phyloP scores from a whole-genome alignment of 306 rosid genomes.

The Lathyrus tuberosus region DNA sequence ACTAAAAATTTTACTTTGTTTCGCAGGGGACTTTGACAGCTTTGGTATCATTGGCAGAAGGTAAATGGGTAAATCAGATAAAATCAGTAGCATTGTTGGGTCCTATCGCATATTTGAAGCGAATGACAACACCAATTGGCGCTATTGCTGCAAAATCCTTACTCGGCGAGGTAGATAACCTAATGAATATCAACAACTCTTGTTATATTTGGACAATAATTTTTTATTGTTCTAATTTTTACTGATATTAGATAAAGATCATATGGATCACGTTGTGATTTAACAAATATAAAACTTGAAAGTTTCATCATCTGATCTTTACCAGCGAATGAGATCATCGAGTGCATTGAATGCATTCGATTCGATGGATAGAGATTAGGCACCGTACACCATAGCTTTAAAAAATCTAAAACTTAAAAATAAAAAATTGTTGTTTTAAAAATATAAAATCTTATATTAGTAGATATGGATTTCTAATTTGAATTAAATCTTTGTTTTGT shows the following conservation, averaged over 20 bases:
- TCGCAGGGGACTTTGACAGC: constrained; percentile 72
- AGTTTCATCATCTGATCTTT: too few relatives aligned
- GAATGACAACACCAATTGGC: constrained; percentile 59
- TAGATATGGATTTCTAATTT: background rate
- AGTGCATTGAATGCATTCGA: too few relatives aligned
- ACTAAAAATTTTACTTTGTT: constrained; percentile 29
- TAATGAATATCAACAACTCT: background rate
- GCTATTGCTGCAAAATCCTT: constrained; percentile 54
- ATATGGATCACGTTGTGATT: too few relatives aligned
- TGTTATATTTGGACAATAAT: too few relatives aligned
- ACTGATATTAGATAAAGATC: too few relatives aligned
- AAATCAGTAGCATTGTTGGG: constrained; percentile 69
- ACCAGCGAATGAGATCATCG: too few relatives aligned
- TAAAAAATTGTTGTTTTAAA: too few relatives aligned
- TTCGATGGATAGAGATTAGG: too few relatives aligned
- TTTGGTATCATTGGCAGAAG: constrained; percentile 61
- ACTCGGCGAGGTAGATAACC: constrained; percentile 54
- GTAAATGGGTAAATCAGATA: constrained; percentile 54
- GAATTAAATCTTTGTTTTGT: background rate
- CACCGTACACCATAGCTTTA: too few relatives aligned
- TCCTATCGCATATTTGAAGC: constrained; percentile 77
- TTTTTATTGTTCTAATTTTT: too few relatives aligned
- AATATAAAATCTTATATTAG: background rate
- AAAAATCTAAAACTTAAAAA: too few relatives aligned
- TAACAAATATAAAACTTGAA: too few relatives aligned